phyloP scores from a whole-genome alignment of 257 asterid species.

The Vinca minor region DNA sequence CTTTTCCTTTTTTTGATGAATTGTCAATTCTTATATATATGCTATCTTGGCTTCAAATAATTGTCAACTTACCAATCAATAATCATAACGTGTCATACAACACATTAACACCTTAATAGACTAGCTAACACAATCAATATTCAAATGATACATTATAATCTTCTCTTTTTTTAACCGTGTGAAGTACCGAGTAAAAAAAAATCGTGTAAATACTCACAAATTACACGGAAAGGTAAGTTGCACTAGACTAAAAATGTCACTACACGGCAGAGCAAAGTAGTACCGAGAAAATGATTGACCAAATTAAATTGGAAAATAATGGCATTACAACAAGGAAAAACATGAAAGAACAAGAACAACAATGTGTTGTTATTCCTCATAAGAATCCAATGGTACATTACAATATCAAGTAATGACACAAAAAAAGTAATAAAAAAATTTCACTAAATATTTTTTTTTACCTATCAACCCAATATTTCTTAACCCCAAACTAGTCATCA shows the following conservation, averaged over 20 bases:
- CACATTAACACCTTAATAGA: conserved; percentile 1
- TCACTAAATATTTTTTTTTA: not conserved
- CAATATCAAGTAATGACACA: not conserved
- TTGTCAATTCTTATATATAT: conserved; percentile 2
- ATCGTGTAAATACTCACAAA: too few relatives aligned
- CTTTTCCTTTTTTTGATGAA: conserved; percentile 12
- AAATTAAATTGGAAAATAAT: too few relatives aligned
- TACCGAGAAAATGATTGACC: too few relatives aligned
- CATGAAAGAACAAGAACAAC: not conserved
- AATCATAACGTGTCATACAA: conserved; percentile 11
- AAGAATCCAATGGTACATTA: conserved; percentile 3
- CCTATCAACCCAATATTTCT: not conserved
- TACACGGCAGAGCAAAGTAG: too few relatives aligned
- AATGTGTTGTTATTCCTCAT: conserved; percentile 2
- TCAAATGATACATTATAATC: too few relatives aligned
- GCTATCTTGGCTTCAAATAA: conserved; percentile 26
- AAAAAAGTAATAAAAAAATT: not conserved
- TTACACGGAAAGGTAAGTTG: too few relatives aligned
- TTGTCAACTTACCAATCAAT: conserved; percentile 28
- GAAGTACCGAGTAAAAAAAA: too few relatives aligned
- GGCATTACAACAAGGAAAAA: not conserved
- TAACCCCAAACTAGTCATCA: conserved; percentile 13
- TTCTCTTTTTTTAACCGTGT: too few relatives aligned
- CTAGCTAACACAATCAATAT: not conserved
- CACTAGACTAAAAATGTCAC: too few relatives aligned